phyloP scores from a whole-genome alignment of 2,329 filamentous ascomycete genomes.

The Thermoascus crustaceus region DNA sequence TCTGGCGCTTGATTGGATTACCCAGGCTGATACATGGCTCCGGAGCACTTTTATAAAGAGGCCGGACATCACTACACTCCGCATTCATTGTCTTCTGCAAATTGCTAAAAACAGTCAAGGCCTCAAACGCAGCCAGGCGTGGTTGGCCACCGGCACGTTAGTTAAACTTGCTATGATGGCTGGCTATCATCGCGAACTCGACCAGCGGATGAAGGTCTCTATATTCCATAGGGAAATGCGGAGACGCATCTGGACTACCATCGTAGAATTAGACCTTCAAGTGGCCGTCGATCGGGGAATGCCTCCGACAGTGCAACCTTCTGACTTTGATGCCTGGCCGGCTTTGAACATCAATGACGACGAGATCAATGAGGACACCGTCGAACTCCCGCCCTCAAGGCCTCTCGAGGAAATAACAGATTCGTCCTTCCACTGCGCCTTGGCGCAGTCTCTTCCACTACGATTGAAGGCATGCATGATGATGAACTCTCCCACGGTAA shows the following conservation, averaged over 20 bases:
- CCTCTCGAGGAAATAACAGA: constrained; percentile 29
- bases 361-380: constrained; percentile 33
- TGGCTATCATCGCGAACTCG: constrained; percentile 42
- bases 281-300: constrained; percentile 49
- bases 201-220: constrained; percentile 25
- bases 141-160: constrained; percentile 44
- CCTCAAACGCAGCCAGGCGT: constrained; percentile 46
- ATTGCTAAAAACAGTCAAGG: constrained; percentile 44
- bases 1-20: constrained; percentile 59
- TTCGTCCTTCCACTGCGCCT: constrained; percentile 21
- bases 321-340: constrained; percentile 41
- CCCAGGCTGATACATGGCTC: constrained; percentile 81
- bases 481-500: constrained; percentile 31
- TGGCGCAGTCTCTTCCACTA: constrained; percentile 14
- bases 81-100: constrained; percentile 44
- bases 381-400: constrained; percentile 21
- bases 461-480: constrained; percentile 25
- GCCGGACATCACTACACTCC: constrained; percentile 42
- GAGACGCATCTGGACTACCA: constrained; percentile 49
- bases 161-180: constrained; percentile 46
- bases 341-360: constrained; percentile 46
- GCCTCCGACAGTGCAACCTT: constrained; percentile 37
- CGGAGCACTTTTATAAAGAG: constrained; percentile 63
- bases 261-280: constrained; percentile 50
- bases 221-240: constrained; percentile 40